These are phyloP conservation scores for Trichoderma reesei DNA, from an alignment of 495 filamentous ascomycete genomes.

Conservation along the genomic window DNA sequence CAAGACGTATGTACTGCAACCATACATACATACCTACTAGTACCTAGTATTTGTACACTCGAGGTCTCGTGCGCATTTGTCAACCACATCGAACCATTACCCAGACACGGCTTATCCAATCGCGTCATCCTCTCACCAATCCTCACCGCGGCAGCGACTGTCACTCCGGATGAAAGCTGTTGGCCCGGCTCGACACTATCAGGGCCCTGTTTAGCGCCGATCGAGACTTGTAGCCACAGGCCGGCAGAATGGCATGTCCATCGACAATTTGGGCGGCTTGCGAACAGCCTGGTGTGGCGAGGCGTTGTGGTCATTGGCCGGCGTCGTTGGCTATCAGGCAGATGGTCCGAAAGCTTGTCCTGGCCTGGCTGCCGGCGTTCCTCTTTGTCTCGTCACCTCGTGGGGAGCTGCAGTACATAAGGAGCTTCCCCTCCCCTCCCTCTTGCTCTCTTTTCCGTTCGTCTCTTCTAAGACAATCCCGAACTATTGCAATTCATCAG, in stretches of 20 bases:
- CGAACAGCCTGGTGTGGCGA: conserved; percentile 1
- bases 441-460: neutral
- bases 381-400: neutral
- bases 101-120: neutral
- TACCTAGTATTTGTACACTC: neutral
- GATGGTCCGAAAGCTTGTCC: conserved; percentile 7
- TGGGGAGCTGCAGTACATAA: neutral
- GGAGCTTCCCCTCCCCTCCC: conserved; percentile 3
- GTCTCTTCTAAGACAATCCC: too few relatives aligned
- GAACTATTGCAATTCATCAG: neutral
- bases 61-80: conserved; percentile 1
- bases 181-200: neutral
- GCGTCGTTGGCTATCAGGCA: neutral
- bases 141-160: neutral
- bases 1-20: too few relatives aligned
- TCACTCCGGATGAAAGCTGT: neutral
- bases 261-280: neutral
- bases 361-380: neutral
- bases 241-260: neutral
- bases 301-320: neutral
- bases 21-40: too few relatives aligned
- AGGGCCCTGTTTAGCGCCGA: neutral
- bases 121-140: neutral
- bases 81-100: neutral
- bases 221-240: conserved; percentile 4